Evolutionary conservation across 768 basidiomycete genomes (phyloP), one percentile per base, ranked within the genome.

Genomic region (Hypholoma sublateritium): DNA sequence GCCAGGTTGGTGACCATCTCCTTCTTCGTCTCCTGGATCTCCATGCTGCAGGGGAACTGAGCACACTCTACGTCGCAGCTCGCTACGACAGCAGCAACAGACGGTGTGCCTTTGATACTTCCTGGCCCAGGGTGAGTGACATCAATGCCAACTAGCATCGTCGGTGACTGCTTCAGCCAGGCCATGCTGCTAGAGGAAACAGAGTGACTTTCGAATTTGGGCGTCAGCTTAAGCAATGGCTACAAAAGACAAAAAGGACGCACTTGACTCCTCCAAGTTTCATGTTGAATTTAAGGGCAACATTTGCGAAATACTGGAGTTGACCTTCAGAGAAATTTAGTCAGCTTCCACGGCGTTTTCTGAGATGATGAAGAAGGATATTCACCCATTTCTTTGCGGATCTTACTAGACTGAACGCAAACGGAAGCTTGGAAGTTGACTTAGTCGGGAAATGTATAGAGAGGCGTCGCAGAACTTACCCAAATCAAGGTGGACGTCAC

Each of bases 81-180:
- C 1, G 86, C 92, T 5, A 93, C 91, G n/a, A 93, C 89, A 4
- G 90, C 92, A 0, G 90, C 90, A 57, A 94, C 87, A 1, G 89
- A 91, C 12, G 91, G 91, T 0, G 88, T 88, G 5, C 89, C 91
- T 19, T 78, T 80, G 59, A 84, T 78, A 56, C 87, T 89, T 1
- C 87, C 86, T 4, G 84, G 85, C 17, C 91, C 88, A 19, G 91
- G 90, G 70, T 93, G 91, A 1, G 89, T 92, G 21, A 90, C 88
- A 64, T 82, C 91, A 65, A 92, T 90, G 1, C 92, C 92, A 11
- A 93, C 82, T 19, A 94, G 65, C 88, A 94, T 93, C 4, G 92
- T 93, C 17, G 81, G 81, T 57, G 67, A 70, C 65, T 77, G 67
- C 7, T 68, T 77, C 48, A 93, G 69, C 88, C 87, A 90, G 6